Evolutionary conservation across 2,329 filamentous ascomycete genomes (phyloP).

Genomic region (Aspergillus persii): DNA sequence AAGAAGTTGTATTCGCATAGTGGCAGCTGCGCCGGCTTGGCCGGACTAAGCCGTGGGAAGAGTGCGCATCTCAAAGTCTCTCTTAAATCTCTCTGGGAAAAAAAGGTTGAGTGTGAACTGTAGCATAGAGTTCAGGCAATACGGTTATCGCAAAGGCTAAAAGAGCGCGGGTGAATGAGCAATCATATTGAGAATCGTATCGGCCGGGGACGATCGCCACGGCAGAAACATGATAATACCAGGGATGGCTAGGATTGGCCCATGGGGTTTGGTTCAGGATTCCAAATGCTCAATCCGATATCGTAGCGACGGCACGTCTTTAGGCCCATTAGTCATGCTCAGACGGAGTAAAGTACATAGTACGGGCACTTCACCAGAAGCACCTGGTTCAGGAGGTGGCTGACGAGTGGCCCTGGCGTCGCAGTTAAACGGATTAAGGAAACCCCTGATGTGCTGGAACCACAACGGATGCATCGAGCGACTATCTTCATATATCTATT

Average conservation of each 20-base stretch:
- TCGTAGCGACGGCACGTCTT: not conserved
- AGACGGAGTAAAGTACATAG: too few species aligned
- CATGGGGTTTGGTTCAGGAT: not conserved
- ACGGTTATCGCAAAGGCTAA: not conserved
- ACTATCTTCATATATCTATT: not conserved
- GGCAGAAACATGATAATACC: not conserved
- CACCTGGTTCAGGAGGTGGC: constrained; percentile 21
- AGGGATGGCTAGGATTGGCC: not conserved
- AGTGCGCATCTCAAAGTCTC: not conserved
- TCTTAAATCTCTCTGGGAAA: not conserved
- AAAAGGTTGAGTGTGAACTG: not conserved
- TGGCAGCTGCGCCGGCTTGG: not conserved
- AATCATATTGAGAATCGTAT: not conserved
- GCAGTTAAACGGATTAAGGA: constrained; percentile 2
- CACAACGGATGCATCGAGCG: not conserved
- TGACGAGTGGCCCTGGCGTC: constrained; percentile 13
- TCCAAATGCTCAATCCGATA: not conserved
- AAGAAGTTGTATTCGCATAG: not conserved
- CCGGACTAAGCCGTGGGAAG: not conserved
- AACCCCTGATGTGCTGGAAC: constrained; percentile 1
- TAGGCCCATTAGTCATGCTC: not conserved
- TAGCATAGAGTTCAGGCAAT: not conserved
- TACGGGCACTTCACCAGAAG: not conserved
- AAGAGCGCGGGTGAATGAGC: not conserved
- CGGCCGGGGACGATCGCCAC: not conserved